Percentiles rank a stretch among this genome's conserved stretches.
These are phyloP conservation scores for Calonectria crousiana DNA, from an alignment of 2,329 filamentous ascomycete genomes.

Conservation along the genomic window DNA sequence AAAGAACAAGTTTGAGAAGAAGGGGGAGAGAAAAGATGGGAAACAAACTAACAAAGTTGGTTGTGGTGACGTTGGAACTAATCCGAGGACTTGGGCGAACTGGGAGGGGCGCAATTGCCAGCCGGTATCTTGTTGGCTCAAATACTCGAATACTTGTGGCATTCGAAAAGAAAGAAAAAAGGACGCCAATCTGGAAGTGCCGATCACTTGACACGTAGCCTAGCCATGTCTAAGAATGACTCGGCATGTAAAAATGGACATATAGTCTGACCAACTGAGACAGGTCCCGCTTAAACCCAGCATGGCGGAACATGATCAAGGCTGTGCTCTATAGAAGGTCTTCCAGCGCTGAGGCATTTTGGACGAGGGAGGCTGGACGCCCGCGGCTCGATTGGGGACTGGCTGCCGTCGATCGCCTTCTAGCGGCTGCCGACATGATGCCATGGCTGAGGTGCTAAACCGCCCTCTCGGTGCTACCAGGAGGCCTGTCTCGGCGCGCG, in stretches of 20 bases:
- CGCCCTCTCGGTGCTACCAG: slow-evolving; percentile 10
- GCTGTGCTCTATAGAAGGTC: background rate
- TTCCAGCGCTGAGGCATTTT: slow-evolving; percentile 13
- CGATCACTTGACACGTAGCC: slow-evolving; percentile 22
- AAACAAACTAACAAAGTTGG: background rate
- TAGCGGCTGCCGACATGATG: background rate
- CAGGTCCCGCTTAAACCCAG: slow-evolving; percentile 20
- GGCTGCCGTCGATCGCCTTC: background rate
- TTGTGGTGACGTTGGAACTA: background rate
- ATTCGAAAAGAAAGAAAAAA: too few species aligned
- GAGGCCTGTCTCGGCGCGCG: background rate
- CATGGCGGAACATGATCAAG: slow-evolving; percentile 14
- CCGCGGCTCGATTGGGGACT: background rate
- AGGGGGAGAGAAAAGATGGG: background rate
- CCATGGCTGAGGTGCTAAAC: background rate
- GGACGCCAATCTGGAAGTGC: background rate
- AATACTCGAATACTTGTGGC: slow-evolving; percentile 16
- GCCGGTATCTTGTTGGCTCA: slow-evolving; percentile 18
- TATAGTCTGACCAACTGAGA: slow-evolving; percentile 37
- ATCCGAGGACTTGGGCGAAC: background rate
- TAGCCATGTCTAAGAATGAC: slow-evolving; percentile 12
- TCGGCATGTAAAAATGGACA: slow-evolving; percentile 9
- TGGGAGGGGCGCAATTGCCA: background rate
- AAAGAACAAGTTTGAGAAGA: background rate
- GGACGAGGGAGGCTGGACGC: slow-evolving; percentile 12